Evolutionary conservation across 352 stramenopile genomes (phyloP).

Genomic region (Globisporangium apiculatum): DNA sequence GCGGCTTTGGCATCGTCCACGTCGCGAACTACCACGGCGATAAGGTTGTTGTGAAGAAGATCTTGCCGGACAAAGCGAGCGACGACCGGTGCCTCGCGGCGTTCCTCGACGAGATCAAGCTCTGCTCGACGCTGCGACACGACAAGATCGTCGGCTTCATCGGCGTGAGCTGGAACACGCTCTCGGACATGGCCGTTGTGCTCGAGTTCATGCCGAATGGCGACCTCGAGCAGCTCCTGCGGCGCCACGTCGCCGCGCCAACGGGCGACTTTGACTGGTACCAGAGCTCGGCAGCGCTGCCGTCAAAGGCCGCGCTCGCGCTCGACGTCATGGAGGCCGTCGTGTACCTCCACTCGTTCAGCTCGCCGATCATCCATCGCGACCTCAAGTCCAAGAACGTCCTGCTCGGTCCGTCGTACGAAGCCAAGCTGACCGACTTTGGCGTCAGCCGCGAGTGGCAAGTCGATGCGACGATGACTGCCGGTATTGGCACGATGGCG

Average conservation of each 20-base stretch:
- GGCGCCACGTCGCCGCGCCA: slow-evolving; percentile 22
- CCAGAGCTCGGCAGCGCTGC: slow-evolving; percentile 37
- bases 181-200: slow-evolving; percentile 77
- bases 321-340: slow-evolving; percentile 72
- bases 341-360: slow-evolving; percentile 80
- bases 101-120: slow-evolving; percentile 83
- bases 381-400: slow-evolving; percentile 81
- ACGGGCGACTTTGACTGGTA: slow-evolving; percentile 65
- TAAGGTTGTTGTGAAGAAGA: slow-evolving; percentile 76
- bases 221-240: slow-evolving; percentile 63
- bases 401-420: slow-evolving; percentile 48
- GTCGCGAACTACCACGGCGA: slow-evolving; percentile 53
- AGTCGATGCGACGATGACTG: slow-evolving; percentile 75
- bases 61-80: slow-evolving; percentile 71
- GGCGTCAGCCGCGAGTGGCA: slow-evolving; percentile 73
- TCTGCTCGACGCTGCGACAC: slow-evolving; percentile 71
- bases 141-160: slow-evolving; percentile 79
- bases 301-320: slow-evolving; percentile 48
- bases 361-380: slow-evolving; percentile 73
- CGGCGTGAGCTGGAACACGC: slow-evolving; percentile 79
- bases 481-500: slow-evolving; percentile 77
- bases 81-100: slow-evolving; percentile 60
- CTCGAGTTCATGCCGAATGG: slow-evolving; percentile 78
- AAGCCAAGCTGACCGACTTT: slow-evolving; percentile 81
- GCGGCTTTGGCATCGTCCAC: slow-evolving; percentile 70